A percentile compares a stretch with the other conserved stretches of the same genome.
phyloP scores from a whole-genome alignment of 2,329 filamentous ascomycete species.

The Colletotrichum cordylinicola region DNA sequence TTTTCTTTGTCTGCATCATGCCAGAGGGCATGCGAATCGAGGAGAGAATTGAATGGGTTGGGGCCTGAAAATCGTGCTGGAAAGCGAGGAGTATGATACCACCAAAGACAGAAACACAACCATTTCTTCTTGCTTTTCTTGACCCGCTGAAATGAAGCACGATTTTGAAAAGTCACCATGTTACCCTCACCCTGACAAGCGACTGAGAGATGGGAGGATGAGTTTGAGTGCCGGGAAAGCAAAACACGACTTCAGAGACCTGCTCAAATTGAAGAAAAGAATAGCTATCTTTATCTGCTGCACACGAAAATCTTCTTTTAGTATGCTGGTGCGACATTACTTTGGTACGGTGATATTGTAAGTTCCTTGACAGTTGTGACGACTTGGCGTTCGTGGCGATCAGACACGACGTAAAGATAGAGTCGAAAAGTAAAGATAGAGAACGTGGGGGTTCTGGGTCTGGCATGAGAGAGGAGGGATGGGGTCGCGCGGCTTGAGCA shows the following conservation, averaged over 20 bases:
- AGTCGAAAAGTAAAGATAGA: background rate
- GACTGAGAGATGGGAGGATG: background rate
- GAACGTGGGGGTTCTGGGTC: background rate
- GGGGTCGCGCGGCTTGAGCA: background rate
- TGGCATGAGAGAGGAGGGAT: background rate
- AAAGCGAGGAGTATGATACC: slow-evolving; percentile 13
- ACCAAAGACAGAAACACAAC: background rate
- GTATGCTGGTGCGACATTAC: background rate
- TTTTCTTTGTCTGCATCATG: slow-evolving; percentile 2
- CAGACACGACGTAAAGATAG: background rate
- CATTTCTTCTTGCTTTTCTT: background rate
- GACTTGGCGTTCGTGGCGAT: background rate
- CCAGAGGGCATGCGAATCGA: background rate
- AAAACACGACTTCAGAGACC: background rate
- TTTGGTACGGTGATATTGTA: background rate
- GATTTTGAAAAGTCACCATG: slow-evolving; percentile 1
- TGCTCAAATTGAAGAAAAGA: background rate
- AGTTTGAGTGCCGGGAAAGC: background rate
- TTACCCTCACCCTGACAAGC: background rate
- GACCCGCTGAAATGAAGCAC: slow-evolving; percentile 6
- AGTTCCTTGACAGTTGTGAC: background rate
- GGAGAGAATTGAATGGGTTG: background rate
- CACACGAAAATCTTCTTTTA: background rate
- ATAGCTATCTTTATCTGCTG: background rate
- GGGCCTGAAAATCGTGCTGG: background rate